Conservation (phyloP, 2,329 filamentous ascomycete genomes). For the Coniochaeta prunicola region DNA sequence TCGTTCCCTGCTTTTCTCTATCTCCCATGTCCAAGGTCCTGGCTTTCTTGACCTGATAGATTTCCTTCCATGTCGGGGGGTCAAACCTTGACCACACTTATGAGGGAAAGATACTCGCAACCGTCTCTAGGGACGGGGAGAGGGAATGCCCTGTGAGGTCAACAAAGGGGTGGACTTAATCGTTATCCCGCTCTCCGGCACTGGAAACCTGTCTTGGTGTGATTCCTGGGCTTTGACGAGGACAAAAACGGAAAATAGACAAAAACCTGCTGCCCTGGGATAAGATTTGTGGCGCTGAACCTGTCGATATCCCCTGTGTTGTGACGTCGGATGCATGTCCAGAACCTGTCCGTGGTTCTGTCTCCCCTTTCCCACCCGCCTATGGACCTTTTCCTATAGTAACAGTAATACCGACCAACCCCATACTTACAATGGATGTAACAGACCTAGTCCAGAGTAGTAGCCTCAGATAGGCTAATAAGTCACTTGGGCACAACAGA, state of each 20-base stretch:
- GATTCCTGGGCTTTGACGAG: not conserved
- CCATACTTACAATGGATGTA: not conserved
- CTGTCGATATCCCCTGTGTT: not conserved
- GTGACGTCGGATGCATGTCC: not conserved
- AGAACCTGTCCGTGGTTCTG: not conserved
- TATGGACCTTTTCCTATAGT: not conserved
- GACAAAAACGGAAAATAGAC: not conserved
- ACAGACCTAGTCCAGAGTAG: not conserved
- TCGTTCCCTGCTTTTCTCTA: slow-evolving; percentile 5
- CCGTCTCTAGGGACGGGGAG: slow-evolving; percentile 32
- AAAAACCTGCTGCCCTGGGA: not conserved
- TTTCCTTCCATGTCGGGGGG: slow-evolving; percentile 28
- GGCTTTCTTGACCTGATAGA: slow-evolving; percentile 10
- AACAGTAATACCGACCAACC: not conserved
- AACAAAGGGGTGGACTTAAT: slow-evolving; percentile 79
- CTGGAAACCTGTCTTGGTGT: not conserved
- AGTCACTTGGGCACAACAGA: not conserved
- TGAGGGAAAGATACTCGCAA: slow-evolving; percentile 98
- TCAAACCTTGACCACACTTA: slow-evolving; percentile 67
- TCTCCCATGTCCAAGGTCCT: slow-evolving; percentile 13
- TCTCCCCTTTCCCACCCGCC: not conserved
- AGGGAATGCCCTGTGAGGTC: slow-evolving; percentile 98
- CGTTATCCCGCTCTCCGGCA: slow-evolving; percentile 57
- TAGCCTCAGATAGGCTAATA: not conserved
- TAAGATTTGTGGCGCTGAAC: not conserved